Conservation (phyloP, 2,329 filamentous ascomycete species). For the Alternaria panax region DNA sequence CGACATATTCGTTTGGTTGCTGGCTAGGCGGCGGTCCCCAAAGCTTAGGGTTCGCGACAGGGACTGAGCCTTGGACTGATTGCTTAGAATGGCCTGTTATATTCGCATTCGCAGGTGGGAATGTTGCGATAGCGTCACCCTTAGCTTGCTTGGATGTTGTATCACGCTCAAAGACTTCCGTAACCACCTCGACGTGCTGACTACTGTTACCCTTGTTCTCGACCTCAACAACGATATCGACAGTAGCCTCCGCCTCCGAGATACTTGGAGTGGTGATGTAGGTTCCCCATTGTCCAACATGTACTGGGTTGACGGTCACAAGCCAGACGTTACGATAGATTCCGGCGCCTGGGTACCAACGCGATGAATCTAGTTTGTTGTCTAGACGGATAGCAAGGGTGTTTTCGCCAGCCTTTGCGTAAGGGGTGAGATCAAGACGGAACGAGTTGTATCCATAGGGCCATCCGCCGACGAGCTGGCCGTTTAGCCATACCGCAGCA, state of each 20-base stretch:
- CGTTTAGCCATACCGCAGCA: conserved; percentile 62
- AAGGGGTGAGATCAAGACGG: conserved; percentile 59
- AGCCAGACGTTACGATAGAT: conserved; percentile 65
- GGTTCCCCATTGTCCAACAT: conserved; percentile 59
- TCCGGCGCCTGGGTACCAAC: conserved; percentile 64
- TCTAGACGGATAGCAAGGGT: conserved; percentile 61
- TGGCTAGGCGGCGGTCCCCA: conserved; percentile 60
- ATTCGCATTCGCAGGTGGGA: conserved; percentile 40
- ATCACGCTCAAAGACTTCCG: conserved; percentile 53
- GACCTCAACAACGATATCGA: conserved; percentile 56
- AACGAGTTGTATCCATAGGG: conserved; percentile 62
- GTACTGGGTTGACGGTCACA: conserved; percentile 55
- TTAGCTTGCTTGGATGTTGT: conserved; percentile 30
- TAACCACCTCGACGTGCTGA: conserved; percentile 50
- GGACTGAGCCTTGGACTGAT: conserved; percentile 46
- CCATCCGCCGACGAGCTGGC: conserved; percentile 60
- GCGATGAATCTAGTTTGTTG: conserved; percentile 57
- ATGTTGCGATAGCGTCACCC: conserved; percentile 44
- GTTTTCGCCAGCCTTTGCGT: conserved; percentile 50
- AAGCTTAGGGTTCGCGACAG: conserved; percentile 52
- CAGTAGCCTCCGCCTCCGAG: conserved; percentile 55
- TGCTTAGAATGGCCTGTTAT: conserved; percentile 45
- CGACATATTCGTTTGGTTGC: conserved; percentile 58
- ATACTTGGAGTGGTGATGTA: conserved; percentile 58
- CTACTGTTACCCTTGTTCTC: conserved; percentile 54